Evolutionary conservation across 768 basidiomycete species (phyloP).

Genomic region (Amanita polypyramis): DNA sequence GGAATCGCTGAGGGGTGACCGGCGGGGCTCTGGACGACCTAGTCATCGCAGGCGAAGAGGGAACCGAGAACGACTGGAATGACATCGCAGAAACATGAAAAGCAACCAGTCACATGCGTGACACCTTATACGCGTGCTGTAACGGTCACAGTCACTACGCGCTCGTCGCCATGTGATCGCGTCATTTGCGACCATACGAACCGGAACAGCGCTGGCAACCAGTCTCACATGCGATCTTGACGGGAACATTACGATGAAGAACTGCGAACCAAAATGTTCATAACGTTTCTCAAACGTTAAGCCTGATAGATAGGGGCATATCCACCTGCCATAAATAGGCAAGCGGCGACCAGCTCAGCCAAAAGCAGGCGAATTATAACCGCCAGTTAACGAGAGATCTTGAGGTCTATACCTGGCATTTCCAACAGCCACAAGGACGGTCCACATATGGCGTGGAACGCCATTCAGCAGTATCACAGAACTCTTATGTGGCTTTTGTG

Average conservation of each 20-base stretch:
- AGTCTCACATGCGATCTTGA: background rate
- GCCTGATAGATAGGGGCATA: background rate
- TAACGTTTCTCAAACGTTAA: background rate
- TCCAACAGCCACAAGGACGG: too few species aligned
- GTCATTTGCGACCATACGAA: background rate
- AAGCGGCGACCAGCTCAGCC: background rate
- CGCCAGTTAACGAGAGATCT: too few species aligned
- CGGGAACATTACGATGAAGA: too few species aligned
- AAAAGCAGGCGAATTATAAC: background rate
- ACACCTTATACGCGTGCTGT: slow-evolving; percentile 7
- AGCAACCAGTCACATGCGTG: slow-evolving; percentile 7
- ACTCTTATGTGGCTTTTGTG: background rate
- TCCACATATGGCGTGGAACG: too few species aligned
- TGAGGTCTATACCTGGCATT: too few species aligned
- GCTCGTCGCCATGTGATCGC: slow-evolving; percentile 7
- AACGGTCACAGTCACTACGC: slow-evolving; percentile 3
- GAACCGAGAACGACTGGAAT: slow-evolving; percentile 26
- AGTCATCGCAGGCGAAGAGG: slow-evolving; percentile 34
- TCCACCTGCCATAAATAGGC: background rate
- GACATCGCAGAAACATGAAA: slow-evolving; percentile 18
- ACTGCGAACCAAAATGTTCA: background rate
- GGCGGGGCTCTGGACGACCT: slow-evolving; percentile 35
- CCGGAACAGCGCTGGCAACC: too few species aligned
- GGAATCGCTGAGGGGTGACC: slow-evolving; percentile 56
- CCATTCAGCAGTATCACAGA: too few species aligned